These are phyloP conservation scores for Heliamphora exappendiculata DNA, from an alignment of 148 eudicot species.

Conservation along the genomic window DNA sequence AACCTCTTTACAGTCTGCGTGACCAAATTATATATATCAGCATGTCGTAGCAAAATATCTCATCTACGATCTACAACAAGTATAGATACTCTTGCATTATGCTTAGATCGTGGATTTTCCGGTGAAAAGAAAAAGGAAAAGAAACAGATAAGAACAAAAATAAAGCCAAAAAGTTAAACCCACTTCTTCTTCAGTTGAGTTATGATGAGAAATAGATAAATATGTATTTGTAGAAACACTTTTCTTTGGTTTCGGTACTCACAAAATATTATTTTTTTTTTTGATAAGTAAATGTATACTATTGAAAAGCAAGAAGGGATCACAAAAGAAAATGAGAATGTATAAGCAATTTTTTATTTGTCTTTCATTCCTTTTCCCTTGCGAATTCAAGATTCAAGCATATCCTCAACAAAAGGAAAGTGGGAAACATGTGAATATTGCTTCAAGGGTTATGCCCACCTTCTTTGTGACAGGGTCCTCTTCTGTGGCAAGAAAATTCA, in stretches of 20 bases:
- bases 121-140: too few species aligned
- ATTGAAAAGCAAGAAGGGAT: too few species aligned
- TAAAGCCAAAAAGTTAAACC: too few species aligned
- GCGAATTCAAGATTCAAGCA: conserved; percentile 83
- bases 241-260: too few species aligned
- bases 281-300: too few species aligned
- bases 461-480: conserved; percentile 96
- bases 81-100: background rate
- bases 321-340: conserved; percentile 40
- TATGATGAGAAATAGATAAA: too few species aligned
- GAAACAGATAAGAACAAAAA: too few species aligned
- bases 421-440: conserved; percentile 76
- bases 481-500: conserved; percentile 82
- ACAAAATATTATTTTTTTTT: too few species aligned
- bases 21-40: background rate
- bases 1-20: conserved; percentile 72
- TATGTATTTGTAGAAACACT: too few species aligned
- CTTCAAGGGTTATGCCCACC: conserved; percentile 28
- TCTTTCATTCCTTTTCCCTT: conserved; percentile 44
- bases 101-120: conserved; percentile 60
- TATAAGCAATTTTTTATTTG: background rate
- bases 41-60: background rate
- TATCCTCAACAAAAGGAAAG: conserved; percentile 91
- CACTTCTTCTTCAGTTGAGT: too few species aligned
- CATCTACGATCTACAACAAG: background rate